A percentile compares a stretch with the other conserved stretches of the same genome.
Evolutionary conservation across 805 yeast species (phyloP).

Genomic region (Torulaspora delbrueckii): DNA sequence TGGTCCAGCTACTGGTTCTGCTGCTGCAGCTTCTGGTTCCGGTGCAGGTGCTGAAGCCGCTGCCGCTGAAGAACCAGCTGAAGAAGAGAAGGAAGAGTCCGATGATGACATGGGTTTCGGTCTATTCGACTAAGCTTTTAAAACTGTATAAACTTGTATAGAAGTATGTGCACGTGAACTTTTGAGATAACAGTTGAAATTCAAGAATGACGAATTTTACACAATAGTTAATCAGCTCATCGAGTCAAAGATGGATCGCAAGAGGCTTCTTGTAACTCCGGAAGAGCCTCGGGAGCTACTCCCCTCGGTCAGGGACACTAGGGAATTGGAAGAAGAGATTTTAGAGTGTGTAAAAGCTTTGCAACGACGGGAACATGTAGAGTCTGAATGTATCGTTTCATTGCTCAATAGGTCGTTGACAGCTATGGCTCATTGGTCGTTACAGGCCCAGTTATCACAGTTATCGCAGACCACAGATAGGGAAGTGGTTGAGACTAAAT

Average conservation of each 20-base stretch:
- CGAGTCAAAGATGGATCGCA: neutral
- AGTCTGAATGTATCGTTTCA: slow-evolving; percentile 19
- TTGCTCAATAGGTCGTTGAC: slow-evolving; percentile 27
- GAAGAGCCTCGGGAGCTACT: slow-evolving; percentile 18
- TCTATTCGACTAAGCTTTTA: slow-evolving; percentile 59
- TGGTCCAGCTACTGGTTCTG: slow-evolving; percentile 43
- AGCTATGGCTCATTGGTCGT: slow-evolving; percentile 32
- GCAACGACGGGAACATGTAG: slow-evolving; percentile 11
- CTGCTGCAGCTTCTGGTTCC: slow-evolving; percentile 44
- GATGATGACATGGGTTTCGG: slow-evolving; percentile 93
- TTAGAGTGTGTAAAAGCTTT: slow-evolving; percentile 17
- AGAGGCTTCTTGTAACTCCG: slow-evolving; percentile 19
- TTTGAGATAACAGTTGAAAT: neutral
- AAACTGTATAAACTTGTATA: neutral
- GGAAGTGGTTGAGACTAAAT: slow-evolving; percentile 23
- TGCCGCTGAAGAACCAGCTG: slow-evolving; percentile 58
- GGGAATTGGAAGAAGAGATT: slow-evolving; percentile 24
- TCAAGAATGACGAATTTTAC: neutral
- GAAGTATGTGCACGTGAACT: neutral
- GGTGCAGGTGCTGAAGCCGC: slow-evolving; percentile 47
- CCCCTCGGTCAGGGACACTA: slow-evolving; percentile 24
- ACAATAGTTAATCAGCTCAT: neutral
- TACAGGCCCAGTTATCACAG: slow-evolving; percentile 30
- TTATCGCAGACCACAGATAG: slow-evolving; percentile 15
- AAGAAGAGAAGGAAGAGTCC: slow-evolving; percentile 60